These are phyloP conservation scores for Fusarium miscanthi DNA, from an alignment of 2,329 filamentous ascomycete species.

Conservation along the genomic window DNA sequence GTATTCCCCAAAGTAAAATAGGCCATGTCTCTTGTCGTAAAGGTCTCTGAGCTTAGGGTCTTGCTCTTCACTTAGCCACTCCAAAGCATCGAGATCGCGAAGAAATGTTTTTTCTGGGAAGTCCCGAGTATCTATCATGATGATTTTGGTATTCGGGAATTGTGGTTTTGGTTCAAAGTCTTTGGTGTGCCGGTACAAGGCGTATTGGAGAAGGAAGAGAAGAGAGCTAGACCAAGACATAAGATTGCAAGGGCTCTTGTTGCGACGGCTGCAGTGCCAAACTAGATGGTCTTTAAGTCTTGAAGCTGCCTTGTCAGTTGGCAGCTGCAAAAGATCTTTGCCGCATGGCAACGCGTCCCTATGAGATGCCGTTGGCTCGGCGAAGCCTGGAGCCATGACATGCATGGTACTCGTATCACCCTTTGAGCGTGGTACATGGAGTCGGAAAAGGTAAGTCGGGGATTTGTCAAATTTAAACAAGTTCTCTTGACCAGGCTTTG, in stretches of 20 bases:
- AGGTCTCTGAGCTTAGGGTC: accelerated
- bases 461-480: accelerated
- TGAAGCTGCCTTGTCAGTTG: accelerated
- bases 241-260: neutral
- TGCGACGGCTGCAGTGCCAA: neutral
- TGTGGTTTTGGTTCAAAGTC: accelerated
- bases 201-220: neutral
- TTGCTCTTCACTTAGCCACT: too few species aligned
- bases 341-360: too few species aligned
- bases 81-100: neutral
- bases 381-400: neutral
- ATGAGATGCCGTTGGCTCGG: too few species aligned
- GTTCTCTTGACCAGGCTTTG: accelerated
- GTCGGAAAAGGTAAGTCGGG: neutral
- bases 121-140: neutral
- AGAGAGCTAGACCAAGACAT: constrained; percentile 10
- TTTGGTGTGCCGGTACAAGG: accelerated
- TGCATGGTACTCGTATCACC: accelerated
- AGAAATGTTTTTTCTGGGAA: neutral
- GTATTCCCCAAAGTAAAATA: neutral
- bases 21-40: too few species aligned
- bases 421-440: accelerated
- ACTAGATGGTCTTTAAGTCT: accelerated
- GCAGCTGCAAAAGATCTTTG: neutral
- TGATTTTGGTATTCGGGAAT: accelerated